Percentiles rank a stretch among this genome's conserved stretches.
phyloP scores from a whole-genome alignment of 2,329 filamentous ascomycete genomes.

The Penicillium oxalicum region DNA sequence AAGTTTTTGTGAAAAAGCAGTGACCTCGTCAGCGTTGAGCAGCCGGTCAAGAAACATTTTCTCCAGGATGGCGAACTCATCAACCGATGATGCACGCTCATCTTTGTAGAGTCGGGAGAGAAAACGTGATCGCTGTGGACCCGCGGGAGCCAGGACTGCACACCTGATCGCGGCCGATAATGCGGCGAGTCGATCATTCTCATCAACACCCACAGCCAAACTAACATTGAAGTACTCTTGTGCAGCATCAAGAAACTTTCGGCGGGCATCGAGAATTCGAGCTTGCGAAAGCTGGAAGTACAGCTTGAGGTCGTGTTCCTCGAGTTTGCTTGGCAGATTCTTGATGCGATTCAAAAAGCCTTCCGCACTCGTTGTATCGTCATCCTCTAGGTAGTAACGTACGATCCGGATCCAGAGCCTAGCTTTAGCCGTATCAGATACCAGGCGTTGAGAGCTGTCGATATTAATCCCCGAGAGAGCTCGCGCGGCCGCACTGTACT shows the following conservation, averaged over 20 bases:
- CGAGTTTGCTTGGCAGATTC: constrained; percentile 73
- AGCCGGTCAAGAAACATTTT: constrained; percentile 96
- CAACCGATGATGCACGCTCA: constrained; percentile 67
- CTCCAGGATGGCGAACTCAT: constrained; percentile 83
- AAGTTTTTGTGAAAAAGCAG: constrained; percentile 73
- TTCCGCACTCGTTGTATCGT: constrained; percentile 80
- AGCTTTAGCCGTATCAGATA: constrained; percentile 76
- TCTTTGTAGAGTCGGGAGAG: constrained; percentile 89
- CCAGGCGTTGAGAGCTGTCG: constrained; percentile 78
- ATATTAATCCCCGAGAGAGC: constrained; percentile 77
- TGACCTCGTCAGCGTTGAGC: constrained; percentile 73
- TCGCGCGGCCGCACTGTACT: constrained; percentile 72
- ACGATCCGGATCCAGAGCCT: constrained; percentile 89
- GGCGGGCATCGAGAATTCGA: constrained; percentile 83
- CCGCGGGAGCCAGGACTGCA: constrained; percentile 85
- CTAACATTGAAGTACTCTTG: constrained; percentile 84
- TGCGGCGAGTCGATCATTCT: constrained; percentile 78
- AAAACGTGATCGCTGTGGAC: constrained; percentile 72
- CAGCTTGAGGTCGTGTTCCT: constrained; percentile 66
- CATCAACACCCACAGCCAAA: constrained; percentile 69
- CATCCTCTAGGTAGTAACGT: constrained; percentile 87
- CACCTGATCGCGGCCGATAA: constrained; percentile 85
- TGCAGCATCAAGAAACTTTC: constrained; percentile 81
- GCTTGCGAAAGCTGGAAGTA: constrained; percentile 90
- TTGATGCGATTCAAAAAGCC: constrained; percentile 91